A percentile compares a stretch with the other conserved stretches of the same genome.
phyloP scores from a whole-genome alignment of 2,329 filamentous ascomycete genomes.

The Passalora sequoiae region DNA sequence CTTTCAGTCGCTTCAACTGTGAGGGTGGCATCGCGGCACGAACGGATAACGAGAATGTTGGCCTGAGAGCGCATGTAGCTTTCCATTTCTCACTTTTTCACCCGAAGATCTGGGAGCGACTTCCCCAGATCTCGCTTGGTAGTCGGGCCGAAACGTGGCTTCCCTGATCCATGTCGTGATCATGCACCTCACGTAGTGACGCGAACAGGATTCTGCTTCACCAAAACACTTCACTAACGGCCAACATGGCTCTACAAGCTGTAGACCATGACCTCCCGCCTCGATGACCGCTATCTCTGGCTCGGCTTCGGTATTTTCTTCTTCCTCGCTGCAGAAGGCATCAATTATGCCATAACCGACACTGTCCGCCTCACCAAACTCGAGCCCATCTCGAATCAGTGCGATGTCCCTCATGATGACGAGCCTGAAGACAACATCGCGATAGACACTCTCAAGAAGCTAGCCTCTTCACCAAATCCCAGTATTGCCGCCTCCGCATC shows the following conservation, averaged over 20 bases:
- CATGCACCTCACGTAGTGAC: too few species aligned
- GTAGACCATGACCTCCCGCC: conserved; percentile 12
- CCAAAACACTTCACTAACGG: not conserved
- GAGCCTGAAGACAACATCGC: conserved; percentile 37
- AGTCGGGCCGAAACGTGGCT: too few species aligned
- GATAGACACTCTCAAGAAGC: conserved; percentile 37
- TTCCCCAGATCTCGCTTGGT: too few species aligned
- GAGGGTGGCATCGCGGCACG: conserved; percentile 72
- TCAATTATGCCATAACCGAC: conserved; percentile 55
- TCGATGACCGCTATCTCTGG: conserved; percentile 43
- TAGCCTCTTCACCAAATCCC: conserved; percentile 39
- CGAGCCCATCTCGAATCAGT: conserved; percentile 62
- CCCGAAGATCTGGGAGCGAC: not conserved
- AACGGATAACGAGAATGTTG: not conserved
- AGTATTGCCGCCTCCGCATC: conserved; percentile 40
- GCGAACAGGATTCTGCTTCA: not conserved
- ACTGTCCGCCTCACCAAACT: conserved; percentile 63
- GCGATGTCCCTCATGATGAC: conserved; percentile 71
- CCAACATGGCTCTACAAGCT: not conserved
- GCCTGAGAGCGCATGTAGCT: not conserved
- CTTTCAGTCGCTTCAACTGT: conserved; percentile 91
- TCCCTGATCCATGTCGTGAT: too few species aligned
- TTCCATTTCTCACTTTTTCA: too few species aligned
- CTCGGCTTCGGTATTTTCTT: conserved; percentile 51
- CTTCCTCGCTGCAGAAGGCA: conserved; percentile 53